A percentile compares a stretch with the other conserved stretches of the same genome.
phyloP scores from a whole-genome alignment of 2,329 filamentous ascomycete species.

The Aspergillus hortae region DNA sequence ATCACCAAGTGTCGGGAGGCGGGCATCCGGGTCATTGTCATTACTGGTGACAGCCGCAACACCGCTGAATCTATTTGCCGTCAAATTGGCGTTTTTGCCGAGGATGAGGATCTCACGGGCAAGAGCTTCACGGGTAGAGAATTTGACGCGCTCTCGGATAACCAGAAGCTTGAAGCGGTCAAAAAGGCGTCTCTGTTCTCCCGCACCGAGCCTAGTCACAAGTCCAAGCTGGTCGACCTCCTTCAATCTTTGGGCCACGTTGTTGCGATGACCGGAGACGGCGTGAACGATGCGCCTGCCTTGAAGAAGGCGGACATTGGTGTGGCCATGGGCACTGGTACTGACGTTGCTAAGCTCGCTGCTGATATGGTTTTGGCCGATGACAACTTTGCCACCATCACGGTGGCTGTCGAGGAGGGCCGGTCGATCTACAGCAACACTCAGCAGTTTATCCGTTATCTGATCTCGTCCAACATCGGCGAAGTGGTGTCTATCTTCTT shows the following conservation, averaged over 20 bases:
- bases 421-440: constrained; percentile 99
- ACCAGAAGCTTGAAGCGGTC: constrained; percentile 78
- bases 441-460: constrained; percentile 97
- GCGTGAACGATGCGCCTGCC: constrained; percentile 95
- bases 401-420: constrained; percentile 92
- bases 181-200: constrained; percentile 89
- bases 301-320: constrained; percentile 99
- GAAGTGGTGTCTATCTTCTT: constrained; percentile 99
- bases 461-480: constrained; percentile 98
- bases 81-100: constrained; percentile 88
- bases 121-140: constrained; percentile 96
- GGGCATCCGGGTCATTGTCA: constrained; percentile 94
- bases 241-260: constrained; percentile 91
- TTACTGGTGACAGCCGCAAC: constrained; percentile 96
- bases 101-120: constrained; percentile 74
- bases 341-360: constrained; percentile 92
- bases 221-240: constrained; percentile 95
- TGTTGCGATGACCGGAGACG: constrained; percentile 98
- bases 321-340: constrained; percentile 97
- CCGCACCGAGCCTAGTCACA: constrained; percentile 90
- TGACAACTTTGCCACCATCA: constrained; percentile 98
- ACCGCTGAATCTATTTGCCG: constrained; percentile 97
- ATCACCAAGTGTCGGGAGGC: constrained; percentile 87
- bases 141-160: constrained; percentile 78
- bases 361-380: constrained; percentile 98